phyloP scores from a whole-genome alignment of 768 basidiomycete species.

The Cystobasidium ongulense region DNA sequence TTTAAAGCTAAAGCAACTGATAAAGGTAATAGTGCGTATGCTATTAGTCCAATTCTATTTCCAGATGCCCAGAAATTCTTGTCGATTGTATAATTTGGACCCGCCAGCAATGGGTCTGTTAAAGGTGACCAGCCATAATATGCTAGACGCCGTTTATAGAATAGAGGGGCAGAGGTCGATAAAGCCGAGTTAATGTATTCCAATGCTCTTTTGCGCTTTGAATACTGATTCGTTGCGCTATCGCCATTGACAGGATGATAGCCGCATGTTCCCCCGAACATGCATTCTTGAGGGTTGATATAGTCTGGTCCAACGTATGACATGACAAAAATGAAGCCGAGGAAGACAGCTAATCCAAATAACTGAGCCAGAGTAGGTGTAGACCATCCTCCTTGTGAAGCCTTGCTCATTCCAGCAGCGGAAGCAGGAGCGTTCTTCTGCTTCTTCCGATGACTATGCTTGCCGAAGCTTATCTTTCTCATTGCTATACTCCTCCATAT shows the following conservation, averaged over 20 bases:
- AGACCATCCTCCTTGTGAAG: conserved; percentile 29
- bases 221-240: conserved; percentile 24
- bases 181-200: background rate
- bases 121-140: conserved; percentile 14
- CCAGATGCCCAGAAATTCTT: conserved; percentile 67
- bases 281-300: conserved; percentile 46
- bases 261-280: conserved; percentile 37
- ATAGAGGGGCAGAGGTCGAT: background rate
- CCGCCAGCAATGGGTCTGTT: conserved; percentile 45
- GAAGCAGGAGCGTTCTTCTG: background rate
- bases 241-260: conserved; percentile 32
- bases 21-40: conserved; percentile 64
- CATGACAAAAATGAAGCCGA: conserved; percentile 49
- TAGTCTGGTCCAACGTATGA: conserved; percentile 63
- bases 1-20: conserved; percentile 65
- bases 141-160: conserved; percentile 13
- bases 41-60: conserved; percentile 60
- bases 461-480: conserved; percentile 8
- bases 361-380: conserved; percentile 60
- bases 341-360: conserved; percentile 51
- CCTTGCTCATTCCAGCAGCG: background rate
- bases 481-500: conserved; percentile 36
- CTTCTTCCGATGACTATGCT: background rate
- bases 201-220: background rate
- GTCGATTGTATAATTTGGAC: conserved; percentile 56